Evolutionary conservation across 2,329 filamentous ascomycete species (phyloP).

Genomic region (Pseudogymnoascus sp.): DNA sequence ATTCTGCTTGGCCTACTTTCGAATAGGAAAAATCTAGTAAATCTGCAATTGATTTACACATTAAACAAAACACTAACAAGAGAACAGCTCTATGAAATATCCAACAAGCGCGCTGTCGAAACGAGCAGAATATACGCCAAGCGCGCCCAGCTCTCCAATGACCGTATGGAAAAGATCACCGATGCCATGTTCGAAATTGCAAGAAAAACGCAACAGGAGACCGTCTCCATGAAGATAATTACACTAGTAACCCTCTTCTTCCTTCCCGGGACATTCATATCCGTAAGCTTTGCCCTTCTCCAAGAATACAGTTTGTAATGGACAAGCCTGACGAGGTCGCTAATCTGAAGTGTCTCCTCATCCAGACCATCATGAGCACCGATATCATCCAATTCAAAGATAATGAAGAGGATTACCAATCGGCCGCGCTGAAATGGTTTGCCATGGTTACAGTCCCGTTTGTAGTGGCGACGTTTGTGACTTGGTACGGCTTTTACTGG

Average conservation of each 20-base stretch:
- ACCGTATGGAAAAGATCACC: constrained; percentile 21
- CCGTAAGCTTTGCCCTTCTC: constrained; percentile 24
- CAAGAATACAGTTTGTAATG: not conserved
- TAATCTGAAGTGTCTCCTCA: not conserved
- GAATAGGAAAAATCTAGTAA: constrained; percentile 22
- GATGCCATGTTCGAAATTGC: constrained; percentile 28
- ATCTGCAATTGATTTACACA: not conserved
- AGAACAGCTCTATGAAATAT: constrained; percentile 23
- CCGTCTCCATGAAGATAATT: constrained; percentile 35
- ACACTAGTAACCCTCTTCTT: constrained; percentile 36
- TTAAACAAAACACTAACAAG: not conserved
- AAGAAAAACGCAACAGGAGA: constrained; percentile 31
- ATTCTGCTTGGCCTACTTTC: constrained; percentile 19
- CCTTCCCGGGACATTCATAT: constrained; percentile 35
- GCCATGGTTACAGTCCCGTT: constrained; percentile 29
- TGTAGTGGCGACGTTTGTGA: constrained; percentile 27
- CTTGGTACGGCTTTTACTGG: constrained; percentile 29
- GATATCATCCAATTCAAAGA: constrained; percentile 27
- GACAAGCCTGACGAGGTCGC: not conserved
- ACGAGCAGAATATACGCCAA: constrained; percentile 19
- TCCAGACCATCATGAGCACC: constrained; percentile 35
- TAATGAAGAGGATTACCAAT: constrained; percentile 16
- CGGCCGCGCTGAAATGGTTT: constrained; percentile 26
- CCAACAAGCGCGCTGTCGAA: too few relatives aligned
- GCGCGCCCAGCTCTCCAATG: constrained; percentile 18